These are phyloP conservation scores for Candida anutae DNA, from an alignment of 1,139 yeast species.

Conservation along the genomic window DNA sequence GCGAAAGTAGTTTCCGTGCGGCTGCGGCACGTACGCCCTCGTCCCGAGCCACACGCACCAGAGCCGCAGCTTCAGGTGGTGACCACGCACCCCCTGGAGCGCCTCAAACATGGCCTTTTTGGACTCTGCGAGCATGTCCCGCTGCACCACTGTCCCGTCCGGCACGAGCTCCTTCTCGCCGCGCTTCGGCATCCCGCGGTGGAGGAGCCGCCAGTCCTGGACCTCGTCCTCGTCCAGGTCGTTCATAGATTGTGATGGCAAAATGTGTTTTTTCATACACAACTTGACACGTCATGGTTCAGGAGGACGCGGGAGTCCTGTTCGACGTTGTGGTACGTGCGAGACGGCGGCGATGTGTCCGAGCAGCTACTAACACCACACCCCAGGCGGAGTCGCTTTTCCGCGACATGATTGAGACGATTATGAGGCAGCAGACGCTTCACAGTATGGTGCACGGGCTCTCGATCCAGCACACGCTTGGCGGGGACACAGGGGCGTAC, in stretches of 20 bases:
- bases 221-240: slow-evolving; percentile 45
- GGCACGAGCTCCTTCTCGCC: slow-evolving; percentile 90
- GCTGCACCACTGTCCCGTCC: slow-evolving; percentile 64
- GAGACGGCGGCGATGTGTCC: too few relatives aligned
- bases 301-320: too few relatives aligned
- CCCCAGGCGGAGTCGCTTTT: slow-evolving; percentile 16
- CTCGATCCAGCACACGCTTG: slow-evolving; percentile 15
- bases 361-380: too few relatives aligned
- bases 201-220: slow-evolving; percentile 60
- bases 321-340: too few relatives aligned
- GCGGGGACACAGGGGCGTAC: slow-evolving; percentile 5
- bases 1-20: slow-evolving; percentile 68
- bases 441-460: slow-evolving; percentile 19
- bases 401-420: slow-evolving; percentile 27
- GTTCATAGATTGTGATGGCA: slow-evolving; percentile 9
- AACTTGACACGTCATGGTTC: too few relatives aligned
- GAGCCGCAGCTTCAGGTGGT: slow-evolving; percentile 41
- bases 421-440: slow-evolving; percentile 29
- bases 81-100: slow-evolving; percentile 50
- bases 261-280: slow-evolving; percentile 7
- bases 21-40: slow-evolving; percentile 43
- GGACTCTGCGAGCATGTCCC: slow-evolving; percentile 42
- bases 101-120: slow-evolving; percentile 71
- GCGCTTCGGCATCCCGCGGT: slow-evolving; percentile 24
- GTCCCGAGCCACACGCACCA: slow-evolving; percentile 39